Evolutionary conservation across 768 basidiomycete genomes (phyloP), one percentile per base, ranked within the genome.

Genomic region (Gyrodon lividus): DNA sequence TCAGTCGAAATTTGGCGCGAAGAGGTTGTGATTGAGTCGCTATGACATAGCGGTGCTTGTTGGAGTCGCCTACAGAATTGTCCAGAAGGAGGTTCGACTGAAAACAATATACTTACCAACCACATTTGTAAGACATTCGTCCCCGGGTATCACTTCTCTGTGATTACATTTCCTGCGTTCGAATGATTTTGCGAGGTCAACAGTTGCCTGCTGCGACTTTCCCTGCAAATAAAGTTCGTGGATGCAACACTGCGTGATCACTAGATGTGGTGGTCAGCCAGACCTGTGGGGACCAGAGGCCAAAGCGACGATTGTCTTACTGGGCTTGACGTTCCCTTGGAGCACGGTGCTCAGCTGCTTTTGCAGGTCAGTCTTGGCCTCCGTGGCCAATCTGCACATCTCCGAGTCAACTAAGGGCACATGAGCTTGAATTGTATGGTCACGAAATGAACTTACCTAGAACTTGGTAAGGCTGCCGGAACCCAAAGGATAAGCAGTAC

Each of bases 161-260:
- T 99, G 97, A 66, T 98, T 98, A 67, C 97, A 99, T 71, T 89
- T 92, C 57, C 97, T 70, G 50, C 96, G 79, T 71, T 98, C 96
- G 58, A 97, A 98, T 0, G 77, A 80, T 71, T 98, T 98, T 2
- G 97, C 96, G 38, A 97, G 77, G 65, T 97, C 91, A 0, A 92
- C 86, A 0, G 86, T 81, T 0, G 80, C 71, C 64, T 98, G 94
- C 26, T 80, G 79, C 2, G 76, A 63, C 52, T 79, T 82, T 12
- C 92, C 94, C 50, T 87, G 81, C 3, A 92, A 78, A 72, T 99
- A 98, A 2, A 99, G 78, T 64, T 92, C 91, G 58, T 94, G 86
- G 37, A 99, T 93, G 65, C 87, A 96, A 69, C 97, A 99, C 66
- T 98, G 96, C 0, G 97, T 98, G 68, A 99, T 98, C 96, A 99